Evolutionary conservation across 2,329 filamentous ascomycete genomes (phyloP), one percentile per base, ranked within the genome.

Genomic region (Waltergamsia citrina): DNA sequence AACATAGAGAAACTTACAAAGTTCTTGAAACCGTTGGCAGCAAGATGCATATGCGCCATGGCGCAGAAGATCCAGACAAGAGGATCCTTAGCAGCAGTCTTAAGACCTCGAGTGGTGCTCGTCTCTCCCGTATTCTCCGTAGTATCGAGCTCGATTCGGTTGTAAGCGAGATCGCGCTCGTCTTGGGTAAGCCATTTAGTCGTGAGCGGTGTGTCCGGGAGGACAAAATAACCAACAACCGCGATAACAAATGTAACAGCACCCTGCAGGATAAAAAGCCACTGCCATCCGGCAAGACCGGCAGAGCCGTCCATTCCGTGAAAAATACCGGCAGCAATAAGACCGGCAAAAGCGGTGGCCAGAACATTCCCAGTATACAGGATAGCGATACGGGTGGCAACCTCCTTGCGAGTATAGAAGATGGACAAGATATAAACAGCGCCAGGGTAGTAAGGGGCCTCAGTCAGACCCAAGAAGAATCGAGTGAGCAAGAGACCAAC

Each of bases 201-300:
- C 4, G 65, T 67, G 21, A 60, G 60, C 2, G 46, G 65, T 54
- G 14, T 64, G 27, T 44, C 42, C 17, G 43, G 44, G 4, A 48
- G 34, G 10, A 46, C 25, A 26, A 45, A 46, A 37, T 35, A 45
- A 5, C 39, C 41, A 9, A 31, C 14, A 25, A 47, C 19, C 22
- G 43, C 46, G 18, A 48, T 37, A 17, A 43, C 32, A 7, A 44
- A 42, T 14, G 46, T 48, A 15, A 48, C 62, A 6, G 62, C 57
- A 10, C 77, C 77, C 49, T 81, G 75, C 14, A 81, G 70, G 27
- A 82, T 78, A 52, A 82, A 82, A 0, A 81, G 60, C 48, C 75
- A 79, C 12, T 72, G 59, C 76, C 77, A 83, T 4, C 76, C 77
- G 4, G 63, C 56, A 3, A 79, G 53, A 1, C 76, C 78, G 7